Evolutionary conservation across 306 rosid genomes (phyloP).

Genomic region (Benincasa hispida): DNA sequence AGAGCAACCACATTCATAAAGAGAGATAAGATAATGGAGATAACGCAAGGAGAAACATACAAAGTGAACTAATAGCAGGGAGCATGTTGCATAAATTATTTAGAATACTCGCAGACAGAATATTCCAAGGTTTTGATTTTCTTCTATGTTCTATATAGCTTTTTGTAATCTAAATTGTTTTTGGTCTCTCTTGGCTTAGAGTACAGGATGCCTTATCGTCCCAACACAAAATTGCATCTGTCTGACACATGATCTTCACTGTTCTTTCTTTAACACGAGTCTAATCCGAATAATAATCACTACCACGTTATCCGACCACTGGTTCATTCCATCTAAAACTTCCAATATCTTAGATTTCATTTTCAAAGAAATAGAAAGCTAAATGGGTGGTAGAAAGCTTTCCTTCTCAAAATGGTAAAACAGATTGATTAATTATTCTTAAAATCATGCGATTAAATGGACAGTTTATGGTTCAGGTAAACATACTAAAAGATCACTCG

Average conservation of each 20-base stretch:
- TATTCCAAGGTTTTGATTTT: not conserved
- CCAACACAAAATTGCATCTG: not conserved
- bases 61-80: not conserved
- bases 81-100: not conserved
- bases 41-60: not conserved
- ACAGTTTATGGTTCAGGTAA: not conserved
- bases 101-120: not conserved
- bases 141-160: not conserved
- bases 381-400: not conserved
- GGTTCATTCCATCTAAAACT: not conserved
- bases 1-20: not conserved
- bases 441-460: not conserved
- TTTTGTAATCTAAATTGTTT: not conserved
- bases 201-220: not conserved
- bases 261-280: not conserved
- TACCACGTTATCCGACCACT: not conserved
- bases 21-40: not conserved
- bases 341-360: not conserved
- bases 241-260: not conserved
- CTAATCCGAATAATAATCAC: not conserved
- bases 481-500: not conserved
- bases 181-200: not conserved
- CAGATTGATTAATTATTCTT: not conserved
- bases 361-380: not conserved
- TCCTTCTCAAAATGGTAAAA: not conserved